Conservation (phyloP, 306 rosid genomes). For the Styphnolobium japonicum region DNA sequence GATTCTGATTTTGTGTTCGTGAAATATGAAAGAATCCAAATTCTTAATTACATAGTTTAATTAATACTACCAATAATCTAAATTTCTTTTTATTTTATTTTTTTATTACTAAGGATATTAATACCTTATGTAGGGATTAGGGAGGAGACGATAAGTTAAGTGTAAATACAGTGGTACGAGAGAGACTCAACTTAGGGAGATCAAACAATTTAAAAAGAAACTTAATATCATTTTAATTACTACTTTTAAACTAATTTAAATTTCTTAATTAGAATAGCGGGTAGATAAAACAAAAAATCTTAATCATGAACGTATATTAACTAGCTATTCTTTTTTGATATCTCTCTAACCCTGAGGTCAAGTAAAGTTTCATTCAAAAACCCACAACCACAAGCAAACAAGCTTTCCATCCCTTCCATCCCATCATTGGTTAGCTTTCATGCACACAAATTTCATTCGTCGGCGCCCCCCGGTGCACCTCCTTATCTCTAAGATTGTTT, state of each 20-base stretch:
- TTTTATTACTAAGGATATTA: too few species aligned
- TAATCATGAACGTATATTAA: not conserved
- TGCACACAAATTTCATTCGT: conserved; percentile 20
- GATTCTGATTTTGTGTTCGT: not conserved
- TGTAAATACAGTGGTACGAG: too few species aligned
- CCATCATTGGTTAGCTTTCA: not conserved
- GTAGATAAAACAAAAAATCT: not conserved
- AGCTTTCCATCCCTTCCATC: conserved; percentile 18
- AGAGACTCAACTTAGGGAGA: too few species aligned
- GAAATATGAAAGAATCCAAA: too few species aligned
- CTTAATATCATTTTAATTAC: not conserved
- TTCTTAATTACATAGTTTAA: too few species aligned
- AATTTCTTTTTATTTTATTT: too few species aligned
- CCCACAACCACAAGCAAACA: conserved; percentile 19
- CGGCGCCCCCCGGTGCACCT: conserved; percentile 38
- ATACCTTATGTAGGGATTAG: too few species aligned
- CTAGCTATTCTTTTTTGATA: too few species aligned
- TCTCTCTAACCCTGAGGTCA: not conserved
- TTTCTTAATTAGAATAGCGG: not conserved
- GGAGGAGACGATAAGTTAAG: too few species aligned
- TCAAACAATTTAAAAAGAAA: too few species aligned
- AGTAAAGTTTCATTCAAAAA: conserved; percentile 9
- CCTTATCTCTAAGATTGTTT: conserved; percentile 32
- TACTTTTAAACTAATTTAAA: not conserved
- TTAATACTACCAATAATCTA: too few species aligned